Conservation (phyloP, 352 stramenopile genomes). For the Pythium insidiosum region DNA sequence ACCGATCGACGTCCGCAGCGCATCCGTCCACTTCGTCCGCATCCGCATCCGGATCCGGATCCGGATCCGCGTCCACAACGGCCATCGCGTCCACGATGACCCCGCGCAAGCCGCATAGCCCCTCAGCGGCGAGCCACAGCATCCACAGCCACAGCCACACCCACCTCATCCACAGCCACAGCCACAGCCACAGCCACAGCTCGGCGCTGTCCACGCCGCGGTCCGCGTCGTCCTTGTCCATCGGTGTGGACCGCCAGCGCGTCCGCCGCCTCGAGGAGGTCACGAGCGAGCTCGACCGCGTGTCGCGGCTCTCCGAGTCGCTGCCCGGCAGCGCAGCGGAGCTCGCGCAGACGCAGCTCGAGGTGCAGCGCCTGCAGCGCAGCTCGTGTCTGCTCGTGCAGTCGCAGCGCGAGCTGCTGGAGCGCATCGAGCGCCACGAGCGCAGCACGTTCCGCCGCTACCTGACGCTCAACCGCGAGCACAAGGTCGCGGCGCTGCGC, state of each 20-base stretch:
- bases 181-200: no score
- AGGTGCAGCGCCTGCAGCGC: constrained; percentile 26
- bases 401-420: constrained; percentile 54
- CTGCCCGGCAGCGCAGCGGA: constrained; percentile 29
- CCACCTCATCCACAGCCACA: no score
- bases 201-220: no score
- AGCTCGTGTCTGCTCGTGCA: constrained; percentile 30
- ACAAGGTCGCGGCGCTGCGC: constrained; percentile 44
- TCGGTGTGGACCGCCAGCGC: constrained; percentile 39
- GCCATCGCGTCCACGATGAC: no score
- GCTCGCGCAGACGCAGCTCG: constrained; percentile 30
- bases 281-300: constrained; percentile 29
- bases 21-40: no score
- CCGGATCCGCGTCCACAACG: no score
- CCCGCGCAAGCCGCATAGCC: no score
- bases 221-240: constrained; percentile 3
- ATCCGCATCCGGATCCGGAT: no score
- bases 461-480: constrained; percentile 40
- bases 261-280: constrained; percentile 55
- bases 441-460: constrained; percentile 42
- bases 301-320: constrained; percentile 23
- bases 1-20: no score
- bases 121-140: no score
- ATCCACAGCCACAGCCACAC: no score
- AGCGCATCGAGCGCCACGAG: constrained; percentile 63